These are phyloP conservation scores for Sphaerulina musiva DNA, from an alignment of 2,329 filamentous ascomycete genomes.

Conservation along the genomic window DNA sequence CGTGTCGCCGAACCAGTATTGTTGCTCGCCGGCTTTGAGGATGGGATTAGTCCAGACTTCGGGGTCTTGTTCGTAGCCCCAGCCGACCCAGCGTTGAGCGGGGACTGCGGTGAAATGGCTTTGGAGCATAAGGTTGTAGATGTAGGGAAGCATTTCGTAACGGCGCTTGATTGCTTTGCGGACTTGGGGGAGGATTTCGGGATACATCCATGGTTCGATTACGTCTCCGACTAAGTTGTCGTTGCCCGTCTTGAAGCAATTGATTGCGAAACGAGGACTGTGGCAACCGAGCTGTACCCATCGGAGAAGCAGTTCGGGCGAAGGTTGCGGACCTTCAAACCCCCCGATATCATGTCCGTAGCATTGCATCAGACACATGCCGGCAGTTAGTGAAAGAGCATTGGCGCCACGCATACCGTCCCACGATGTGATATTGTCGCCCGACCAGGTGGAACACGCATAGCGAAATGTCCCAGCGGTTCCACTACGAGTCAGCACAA, in stretches of 20 bases:
- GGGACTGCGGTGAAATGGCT: conserved; percentile 57
- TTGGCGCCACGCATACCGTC: conserved; percentile 66
- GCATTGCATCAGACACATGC: conserved; percentile 59
- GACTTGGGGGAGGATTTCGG: conserved; percentile 56
- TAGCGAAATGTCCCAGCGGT: conserved; percentile 65
- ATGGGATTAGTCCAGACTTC: conserved; percentile 56
- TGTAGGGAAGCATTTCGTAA: conserved; percentile 65
- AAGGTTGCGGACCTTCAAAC: conserved; percentile 67
- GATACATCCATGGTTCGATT: conserved; percentile 74
- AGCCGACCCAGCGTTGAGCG: conserved; percentile 65
- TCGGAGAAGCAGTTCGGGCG: conserved; percentile 62
- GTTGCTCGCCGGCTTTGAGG: conserved; percentile 58
- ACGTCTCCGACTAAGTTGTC: conserved; percentile 65
- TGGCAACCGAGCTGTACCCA: conserved; percentile 68
- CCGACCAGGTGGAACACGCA: conserved; percentile 65
- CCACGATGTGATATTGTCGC: conserved; percentile 70
- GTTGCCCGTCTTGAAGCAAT: conserved; percentile 67
- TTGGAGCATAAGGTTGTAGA: conserved; percentile 59
- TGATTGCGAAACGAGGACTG: conserved; percentile 66
- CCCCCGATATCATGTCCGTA: conserved; percentile 67
- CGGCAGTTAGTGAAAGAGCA: conserved; percentile 60
- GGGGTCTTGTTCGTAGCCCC: conserved; percentile 62
- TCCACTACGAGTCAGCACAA: conserved; percentile 64
- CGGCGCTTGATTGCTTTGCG: conserved; percentile 61
- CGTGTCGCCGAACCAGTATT: conserved; percentile 66